phyloP scores from a whole-genome alignment of 1,284 basidiomycete genomes.

The Leccinum huronense region DNA sequence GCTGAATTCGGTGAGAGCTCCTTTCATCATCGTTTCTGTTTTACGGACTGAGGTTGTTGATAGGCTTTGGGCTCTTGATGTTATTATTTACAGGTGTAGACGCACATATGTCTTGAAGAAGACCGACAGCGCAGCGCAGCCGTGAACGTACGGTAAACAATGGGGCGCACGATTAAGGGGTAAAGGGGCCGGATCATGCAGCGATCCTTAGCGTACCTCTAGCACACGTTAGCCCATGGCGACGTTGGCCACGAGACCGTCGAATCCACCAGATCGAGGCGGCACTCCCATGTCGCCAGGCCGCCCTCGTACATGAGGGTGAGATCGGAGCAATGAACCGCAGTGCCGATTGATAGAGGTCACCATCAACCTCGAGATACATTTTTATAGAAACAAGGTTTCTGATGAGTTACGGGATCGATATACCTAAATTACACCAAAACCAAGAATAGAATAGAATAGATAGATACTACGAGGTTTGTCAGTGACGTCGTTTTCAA shows the following conservation, averaged over 20 bases:
- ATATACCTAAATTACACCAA: no score
- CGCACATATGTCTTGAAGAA: slow-evolving; percentile 65
- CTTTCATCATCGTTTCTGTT: no score
- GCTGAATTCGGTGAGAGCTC: no score
- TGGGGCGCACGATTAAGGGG: background rate
- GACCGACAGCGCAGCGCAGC: slow-evolving; percentile 47
- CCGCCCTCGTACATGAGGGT: slow-evolving; percentile 96
- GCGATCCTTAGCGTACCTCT: slow-evolving; percentile 49
- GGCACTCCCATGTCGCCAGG: slow-evolving; percentile 97
- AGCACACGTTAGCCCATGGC: slow-evolving; percentile 51
- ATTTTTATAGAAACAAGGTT: no score
- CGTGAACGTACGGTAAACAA: no score
- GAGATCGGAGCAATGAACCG: slow-evolving; percentile 81
- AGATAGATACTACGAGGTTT: no score
- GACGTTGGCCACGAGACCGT: slow-evolving; percentile 21
- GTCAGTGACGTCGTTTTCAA: no score
- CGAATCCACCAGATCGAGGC: slow-evolving; percentile 76
- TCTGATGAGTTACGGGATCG: no score
- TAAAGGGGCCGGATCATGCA: background rate
- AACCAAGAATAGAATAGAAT: no score
- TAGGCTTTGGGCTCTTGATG: slow-evolving; percentile 29
- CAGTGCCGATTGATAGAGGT: slow-evolving; percentile 34
- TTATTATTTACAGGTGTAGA: slow-evolving; percentile 20
- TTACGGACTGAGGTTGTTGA: no score
- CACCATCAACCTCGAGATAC: no score